Percentiles rank a stretch among this genome's conserved stretches.
Conservation (phyloP, 1,284 basidiomycete species). For the Cronartium ribicola region DNA sequence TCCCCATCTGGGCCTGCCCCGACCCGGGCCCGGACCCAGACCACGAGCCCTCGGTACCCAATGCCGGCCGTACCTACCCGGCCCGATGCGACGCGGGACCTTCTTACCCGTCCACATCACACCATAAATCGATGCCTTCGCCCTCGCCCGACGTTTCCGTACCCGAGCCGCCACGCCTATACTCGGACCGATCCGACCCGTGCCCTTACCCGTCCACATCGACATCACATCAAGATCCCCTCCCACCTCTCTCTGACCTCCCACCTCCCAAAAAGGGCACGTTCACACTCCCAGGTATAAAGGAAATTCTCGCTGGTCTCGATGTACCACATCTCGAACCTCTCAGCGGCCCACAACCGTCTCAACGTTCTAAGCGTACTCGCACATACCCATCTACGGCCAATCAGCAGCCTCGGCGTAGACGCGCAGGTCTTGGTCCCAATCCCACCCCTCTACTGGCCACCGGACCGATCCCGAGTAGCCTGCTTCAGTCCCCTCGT, state of each 20-base stretch:
- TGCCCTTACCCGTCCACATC: too few species aligned
- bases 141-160: too few species aligned
- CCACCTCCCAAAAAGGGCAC: too few species aligned
- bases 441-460: neutral
- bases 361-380: neutral
- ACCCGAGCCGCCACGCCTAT: too few species aligned
- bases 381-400: neutral
- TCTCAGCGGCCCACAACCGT: constrained; percentile 1
- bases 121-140: neutral
- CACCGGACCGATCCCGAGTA: neutral
- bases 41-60: too few species aligned
- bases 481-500: constrained; percentile 6
- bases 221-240: too few species aligned
- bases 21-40: too few species aligned
- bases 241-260: too few species aligned
- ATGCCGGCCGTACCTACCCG: too few species aligned
- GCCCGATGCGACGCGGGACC: neutral
- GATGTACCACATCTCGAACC: neutral
- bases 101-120: neutral
- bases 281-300: neutral
- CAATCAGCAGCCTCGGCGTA: neutral
- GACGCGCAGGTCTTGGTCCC: neutral
- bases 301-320: neutral
- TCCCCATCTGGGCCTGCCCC: too few species aligned
- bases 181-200: neutral